Base-by-base conservation (phyloP, 805 yeast species). In the Candida silvicultrix region DNA sequence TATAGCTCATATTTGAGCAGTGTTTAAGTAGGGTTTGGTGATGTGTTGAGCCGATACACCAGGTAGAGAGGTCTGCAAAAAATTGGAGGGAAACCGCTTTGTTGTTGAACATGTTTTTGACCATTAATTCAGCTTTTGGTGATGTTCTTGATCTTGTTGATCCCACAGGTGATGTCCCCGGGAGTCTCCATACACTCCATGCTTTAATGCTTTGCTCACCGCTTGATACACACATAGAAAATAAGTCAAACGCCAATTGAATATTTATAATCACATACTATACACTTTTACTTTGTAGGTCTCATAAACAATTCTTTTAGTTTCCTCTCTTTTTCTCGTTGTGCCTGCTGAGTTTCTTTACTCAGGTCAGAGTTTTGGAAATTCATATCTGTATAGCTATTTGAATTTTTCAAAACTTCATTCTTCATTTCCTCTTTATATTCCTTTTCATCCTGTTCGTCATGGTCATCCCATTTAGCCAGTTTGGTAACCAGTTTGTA, bases 381-480 rank as follows among this genome's bases (percentile, higher is more conserved):
- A 5, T 32, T 41, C 46, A 55, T 45, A 22, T 57, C 62, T 2
- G 54, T 55, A 37, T 54, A 57, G 32, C 59, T 55, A 40, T 55
- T 55, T 4, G 59, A 49, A 44, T 57, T 56, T 46, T 53, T 50
- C 36, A 54, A 8, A 19, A 55, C 51, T 16, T 59, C 62, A 2
- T 45, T 47, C 41, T 53, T 55, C 42, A 53, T 45, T 43, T 58
- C 64, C 1, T 43, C 44, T n/a, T 48, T 23, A 32, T 49, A 55
- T 2, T 48, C 44, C 9, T 39, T 38, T 15, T 36, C 47, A 9
- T 43, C 43, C 18, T 45, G 49, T 18, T 50, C 51, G n/a, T 66
- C 72, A 19, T 69, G 75, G 14, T 74, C 73, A 21, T 78, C 80
- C 96, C 96, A 89, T 23, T 85, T 83, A 37, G 73, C 75, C 51